Base-by-base conservation (phyloP, 108 stramenopile species). In the Cyclostephanos invisitatus region DNA sequence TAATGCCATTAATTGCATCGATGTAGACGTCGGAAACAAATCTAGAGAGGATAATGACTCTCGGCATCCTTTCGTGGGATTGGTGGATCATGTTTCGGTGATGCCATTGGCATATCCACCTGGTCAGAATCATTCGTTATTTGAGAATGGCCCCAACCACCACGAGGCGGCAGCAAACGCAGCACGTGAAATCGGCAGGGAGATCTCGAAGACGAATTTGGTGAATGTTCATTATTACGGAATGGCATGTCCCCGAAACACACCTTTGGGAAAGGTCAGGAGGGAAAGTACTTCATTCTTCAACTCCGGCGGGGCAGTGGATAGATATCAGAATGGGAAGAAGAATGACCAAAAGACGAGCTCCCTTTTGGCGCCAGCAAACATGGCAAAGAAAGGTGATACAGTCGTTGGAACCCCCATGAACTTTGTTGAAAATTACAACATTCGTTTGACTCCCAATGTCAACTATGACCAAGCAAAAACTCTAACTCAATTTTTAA, bases 361-460 rank as follows among this genome's bases (percentile, higher is more conserved):
- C 8, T 46, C 32, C 21, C 55, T 53, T 58, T 38, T 25, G 38
- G 17, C n/a, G n/a, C 15, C 56, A 37, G 62, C 64, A 51, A 74
- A 20, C 15, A 15, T 27, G 21, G 24, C 17, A 18, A 6, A 24
- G 50, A 67, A 72, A 37, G 83, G 76, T 29, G 61, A 59, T 44
- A 70, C 74, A 27, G 89, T 84, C 11, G 82, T 94, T 22, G 93
- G 93, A 10, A 83, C 85, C 15, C 89, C 93, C 3, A 38, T 42
- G 1, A 27, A 78, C 7, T 94, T 94, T 73, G 91, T 91, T 4
- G 90, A 94, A 67, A 94, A 91, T 71, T 94, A 80, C 78, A 94
- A 94, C 69, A 82, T 94, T 38, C 86, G 89, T 11, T 62, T 94
- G 50, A 74, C 84, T 29, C 28, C 80, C 22, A 84, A 77, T 63